Conservation (phyloP, 306 rosid genomes). For the Quillaja saponaria region DNA sequence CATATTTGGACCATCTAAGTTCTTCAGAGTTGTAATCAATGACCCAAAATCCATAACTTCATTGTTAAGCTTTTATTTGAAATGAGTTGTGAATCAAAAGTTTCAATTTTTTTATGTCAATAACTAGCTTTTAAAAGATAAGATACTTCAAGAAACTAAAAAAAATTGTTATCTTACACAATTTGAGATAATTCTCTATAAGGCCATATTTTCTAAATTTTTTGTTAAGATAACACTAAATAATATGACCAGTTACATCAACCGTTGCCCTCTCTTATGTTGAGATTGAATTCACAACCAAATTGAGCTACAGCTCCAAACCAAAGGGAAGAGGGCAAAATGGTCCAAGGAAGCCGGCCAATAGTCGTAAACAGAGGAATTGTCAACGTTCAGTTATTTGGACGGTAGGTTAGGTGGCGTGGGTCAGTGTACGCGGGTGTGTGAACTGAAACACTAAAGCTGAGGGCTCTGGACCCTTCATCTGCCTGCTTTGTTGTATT, state of each 20-base stretch:
- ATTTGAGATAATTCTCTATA: constrained; percentile 3
- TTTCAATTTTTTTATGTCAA: neutral
- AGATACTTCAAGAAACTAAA: neutral
- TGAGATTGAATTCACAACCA: constrained; percentile 34
- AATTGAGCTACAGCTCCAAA: constrained; percentile 25
- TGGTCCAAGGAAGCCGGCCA: constrained; percentile 56
- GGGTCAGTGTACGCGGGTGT: constrained; percentile 37
- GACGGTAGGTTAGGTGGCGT: constrained; percentile 53
- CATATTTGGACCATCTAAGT: neutral
- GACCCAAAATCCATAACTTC: neutral
- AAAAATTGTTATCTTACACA: neutral
- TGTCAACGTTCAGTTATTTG: constrained; percentile 34
- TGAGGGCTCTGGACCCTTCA: constrained; percentile 15
- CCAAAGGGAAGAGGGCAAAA: no score
- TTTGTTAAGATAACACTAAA: no score
- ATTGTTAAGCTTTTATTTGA: neutral
- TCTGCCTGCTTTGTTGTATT: constrained; percentile 30
- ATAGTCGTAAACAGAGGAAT: constrained; percentile 24
- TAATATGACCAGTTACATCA: no score
- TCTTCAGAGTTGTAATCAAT: constrained; percentile 12
- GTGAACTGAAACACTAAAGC: constrained; percentile 30
- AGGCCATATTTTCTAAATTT: no score
- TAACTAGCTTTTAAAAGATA: neutral
- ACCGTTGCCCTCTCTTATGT: no score
- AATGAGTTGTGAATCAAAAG: neutral